Conservation (phyloP, 148 eudicot genomes). For the Vaccinium corymbosum region DNA sequence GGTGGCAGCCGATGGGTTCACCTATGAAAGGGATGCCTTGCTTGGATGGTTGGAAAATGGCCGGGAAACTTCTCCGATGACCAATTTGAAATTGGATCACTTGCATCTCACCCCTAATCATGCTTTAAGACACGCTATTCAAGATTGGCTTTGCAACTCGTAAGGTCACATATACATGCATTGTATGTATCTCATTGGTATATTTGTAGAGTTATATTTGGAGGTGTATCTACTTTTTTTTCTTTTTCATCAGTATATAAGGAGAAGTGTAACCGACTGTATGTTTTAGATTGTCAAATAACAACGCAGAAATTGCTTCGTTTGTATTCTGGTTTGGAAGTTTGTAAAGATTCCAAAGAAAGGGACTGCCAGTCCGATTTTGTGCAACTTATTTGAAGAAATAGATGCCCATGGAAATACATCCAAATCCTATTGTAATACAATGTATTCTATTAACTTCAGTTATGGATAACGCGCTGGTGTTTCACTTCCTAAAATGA, state of each 20-base stretch:
- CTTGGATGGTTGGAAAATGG: conserved; percentile 67
- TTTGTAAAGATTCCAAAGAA: background rate
- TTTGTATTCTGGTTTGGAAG: too few species aligned
- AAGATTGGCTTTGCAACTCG: conserved; percentile 74
- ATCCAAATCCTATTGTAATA: background rate
- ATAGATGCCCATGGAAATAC: background rate
- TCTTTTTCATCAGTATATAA: background rate
- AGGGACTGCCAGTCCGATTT: background rate
- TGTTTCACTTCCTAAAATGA: background rate
- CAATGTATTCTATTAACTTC: background rate
- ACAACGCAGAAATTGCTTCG: background rate
- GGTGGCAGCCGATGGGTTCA: conserved; percentile 87
- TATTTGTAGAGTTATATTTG: conserved; percentile 17
- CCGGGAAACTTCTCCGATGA: conserved; percentile 85
- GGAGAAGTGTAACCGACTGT: background rate
- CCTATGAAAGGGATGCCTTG: conserved; percentile 74
- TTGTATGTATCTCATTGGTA: background rate
- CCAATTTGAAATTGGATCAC: conserved; percentile 64
- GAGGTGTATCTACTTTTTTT: background rate
- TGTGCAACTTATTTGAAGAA: background rate
- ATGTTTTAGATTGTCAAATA: conserved; percentile 1
- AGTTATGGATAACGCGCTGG: background rate
- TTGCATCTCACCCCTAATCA: conserved; percentile 74
- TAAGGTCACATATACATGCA: conserved; percentile 18
- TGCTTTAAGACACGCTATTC: conserved; percentile 57